Evolutionary conservation across 2,329 filamentous ascomycete genomes (phyloP), one percentile per base, ranked within the genome.

Genomic region (Elsinoe australis): DNA sequence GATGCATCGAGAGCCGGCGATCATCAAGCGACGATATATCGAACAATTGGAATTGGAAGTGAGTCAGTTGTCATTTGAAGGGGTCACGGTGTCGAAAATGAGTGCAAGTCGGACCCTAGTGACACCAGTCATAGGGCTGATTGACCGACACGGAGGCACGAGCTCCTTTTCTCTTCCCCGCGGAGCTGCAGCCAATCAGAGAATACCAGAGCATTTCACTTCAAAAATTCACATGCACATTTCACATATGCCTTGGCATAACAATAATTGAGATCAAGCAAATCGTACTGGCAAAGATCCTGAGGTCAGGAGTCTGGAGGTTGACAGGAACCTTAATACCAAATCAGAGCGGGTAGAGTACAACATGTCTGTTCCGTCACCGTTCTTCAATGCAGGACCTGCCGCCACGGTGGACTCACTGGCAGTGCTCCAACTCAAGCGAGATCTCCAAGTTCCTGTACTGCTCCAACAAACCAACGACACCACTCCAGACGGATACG

Each of bases 381-480:
- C 88, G 0, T 96, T 98, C 58, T 75, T 96, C 31, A 77, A 84
- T 47, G 81, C 85, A 0, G 80, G 82, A 12, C 61, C 72, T 2
- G 67, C 69, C 15, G 81, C 89, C 3, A 70, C 74, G 8, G 69
- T 79, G 17, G 75, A 84, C 56, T 75, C 75, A 2, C 77, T 96
- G 35, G 85, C 88, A 19, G 83, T 96, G 53, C 74, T 95, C 50
- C 86, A 95, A 62, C 77, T 98, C 46, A 90, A 87, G 52, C 83
- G 89, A 67, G 89, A 96, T 66, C 83, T 83, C 53, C 80, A 89
- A 54, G 74, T 88, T 31, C 87, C 90, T 5, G 73, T 88, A 19
- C 80, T 85, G 52, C 61, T 75, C 55, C 58, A 64, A 26, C 52
- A 58, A 52, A 52, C 56, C 47, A 56, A 68, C 50, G 62, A 72